phyloP scores from a whole-genome alignment of 108 stramenopile species.

The Cyclotella cryptica region DNA sequence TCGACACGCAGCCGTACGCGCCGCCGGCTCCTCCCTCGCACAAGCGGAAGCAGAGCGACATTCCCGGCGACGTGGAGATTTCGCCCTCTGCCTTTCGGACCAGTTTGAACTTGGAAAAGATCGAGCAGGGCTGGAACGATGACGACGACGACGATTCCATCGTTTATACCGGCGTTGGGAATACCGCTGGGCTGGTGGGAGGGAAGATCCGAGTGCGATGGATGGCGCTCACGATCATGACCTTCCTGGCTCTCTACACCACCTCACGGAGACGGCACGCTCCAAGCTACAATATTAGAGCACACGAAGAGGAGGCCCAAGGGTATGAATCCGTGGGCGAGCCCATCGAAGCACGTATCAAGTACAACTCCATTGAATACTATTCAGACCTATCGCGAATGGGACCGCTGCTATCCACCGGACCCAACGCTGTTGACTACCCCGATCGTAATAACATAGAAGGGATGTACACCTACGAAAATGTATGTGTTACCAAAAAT shows the following conservation, averaged over 20 bases:
- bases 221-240: background rate
- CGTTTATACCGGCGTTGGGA: background rate
- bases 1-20: background rate
- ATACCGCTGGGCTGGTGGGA: background rate
- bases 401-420: slow-evolving; percentile 10
- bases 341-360: background rate
- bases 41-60: slow-evolving; percentile 35
- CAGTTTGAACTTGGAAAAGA: slow-evolving; percentile 18
- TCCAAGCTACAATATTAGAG: background rate
- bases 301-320: background rate
- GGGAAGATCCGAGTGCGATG: background rate
- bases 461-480: slow-evolving; percentile 27
- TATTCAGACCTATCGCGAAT: slow-evolving; percentile 16
- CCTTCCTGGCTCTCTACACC: background rate
- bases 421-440: slow-evolving; percentile 12
- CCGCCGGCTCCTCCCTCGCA: slow-evolving; percentile 18
- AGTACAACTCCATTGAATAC: slow-evolving; percentile 27
- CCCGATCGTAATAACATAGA: background rate
- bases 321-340: slow-evolving; percentile 12
- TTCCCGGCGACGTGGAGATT: slow-evolving; percentile 1
- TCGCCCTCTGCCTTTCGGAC: background rate
- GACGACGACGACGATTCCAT: slow-evolving; percentile 23
- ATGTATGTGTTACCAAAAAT: slow-evolving; percentile 45
- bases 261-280: background rate
- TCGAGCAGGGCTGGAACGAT: slow-evolving; percentile 24